Conservation (phyloP, 257 asterid genomes). For the Dorcoceras hygrometricum region DNA sequence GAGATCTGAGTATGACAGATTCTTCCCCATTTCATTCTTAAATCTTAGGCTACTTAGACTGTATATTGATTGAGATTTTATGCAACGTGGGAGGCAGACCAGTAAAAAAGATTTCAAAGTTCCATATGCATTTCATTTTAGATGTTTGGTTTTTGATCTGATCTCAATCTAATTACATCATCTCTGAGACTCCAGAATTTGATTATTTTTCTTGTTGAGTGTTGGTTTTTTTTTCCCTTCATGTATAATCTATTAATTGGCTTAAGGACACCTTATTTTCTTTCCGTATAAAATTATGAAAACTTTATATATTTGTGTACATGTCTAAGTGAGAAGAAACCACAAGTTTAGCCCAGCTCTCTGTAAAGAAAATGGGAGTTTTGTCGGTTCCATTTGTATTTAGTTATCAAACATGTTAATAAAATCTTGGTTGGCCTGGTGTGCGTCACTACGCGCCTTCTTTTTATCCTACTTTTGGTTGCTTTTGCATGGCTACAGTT, state of each 20-base stretch:
- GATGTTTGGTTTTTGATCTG: neutral
- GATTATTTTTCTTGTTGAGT: neutral
- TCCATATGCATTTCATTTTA: neutral
- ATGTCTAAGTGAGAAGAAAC: neutral
- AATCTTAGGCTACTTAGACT: neutral
- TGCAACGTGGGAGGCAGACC: neutral
- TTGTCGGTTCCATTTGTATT: slow-evolving; percentile 3
- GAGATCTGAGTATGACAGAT: neutral
- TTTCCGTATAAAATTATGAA: slow-evolving; percentile 8
- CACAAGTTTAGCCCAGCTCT: neutral
- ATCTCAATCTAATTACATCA: neutral
- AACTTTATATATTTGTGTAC: neutral
- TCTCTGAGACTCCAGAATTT: neutral
- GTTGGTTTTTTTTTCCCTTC: neutral
- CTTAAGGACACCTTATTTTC: neutral
- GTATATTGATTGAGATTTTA: slow-evolving; percentile 18
- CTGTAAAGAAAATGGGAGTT: neutral
- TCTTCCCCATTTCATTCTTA: neutral
- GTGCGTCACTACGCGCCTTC: slow-evolving; percentile 2
- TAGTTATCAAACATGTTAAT: slow-evolving; percentile 22
- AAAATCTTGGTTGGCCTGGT: slow-evolving; percentile 4
- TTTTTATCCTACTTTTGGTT: slow-evolving; percentile 26
- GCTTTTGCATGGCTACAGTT: slow-evolving; percentile 43
- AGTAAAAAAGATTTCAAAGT: neutral
- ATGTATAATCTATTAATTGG: slow-evolving; percentile 14